A percentile compares a stretch with the other conserved stretches of the same genome.
Evolutionary conservation across 139 green algal species (phyloP).

Genomic region (Bryopsis sp.): DNA sequence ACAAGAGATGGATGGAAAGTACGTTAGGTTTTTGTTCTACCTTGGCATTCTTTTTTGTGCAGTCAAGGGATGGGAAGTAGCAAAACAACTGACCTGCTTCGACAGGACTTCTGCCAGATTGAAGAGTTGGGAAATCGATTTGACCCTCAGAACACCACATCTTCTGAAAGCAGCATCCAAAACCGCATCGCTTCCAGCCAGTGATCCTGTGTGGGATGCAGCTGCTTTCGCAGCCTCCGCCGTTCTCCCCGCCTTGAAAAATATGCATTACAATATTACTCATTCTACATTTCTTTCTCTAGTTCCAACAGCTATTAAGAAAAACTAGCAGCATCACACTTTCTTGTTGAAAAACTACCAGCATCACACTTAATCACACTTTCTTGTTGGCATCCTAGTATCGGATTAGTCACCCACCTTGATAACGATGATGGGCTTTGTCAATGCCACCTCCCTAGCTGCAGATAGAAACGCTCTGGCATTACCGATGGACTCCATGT

Average conservation of each 20-base stretch:
- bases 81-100: neutral
- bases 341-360: too few relatives aligned
- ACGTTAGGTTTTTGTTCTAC: too few relatives aligned
- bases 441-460: constrained; percentile 18
- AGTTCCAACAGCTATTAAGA: too few relatives aligned
- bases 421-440: constrained; percentile 21
- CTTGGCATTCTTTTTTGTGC: neutral
- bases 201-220: constrained; percentile 15
- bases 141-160: constrained; percentile 16
- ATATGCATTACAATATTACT: too few relatives aligned
- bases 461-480: constrained; percentile 15
- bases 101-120: constrained; percentile 14
- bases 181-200: constrained; percentile 18
- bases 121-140: constrained; percentile 15
- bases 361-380: too few relatives aligned
- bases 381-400: too few relatives aligned
- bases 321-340: too few relatives aligned
- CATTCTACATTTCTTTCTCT: too few relatives aligned
- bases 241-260: constrained; percentile 6
- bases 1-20: too few relatives aligned
- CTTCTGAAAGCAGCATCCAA: constrained; percentile 17
- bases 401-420: too few relatives aligned
- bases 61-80: neutral
- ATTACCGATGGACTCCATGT: constrained; percentile 19
- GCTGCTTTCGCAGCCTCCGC: constrained; percentile 18